Percentiles rank a stretch among this genome's conserved stretches.
These are phyloP conservation scores for Euclidium syriacum DNA, from an alignment of 345 rosid species.

Conservation along the genomic window DNA sequence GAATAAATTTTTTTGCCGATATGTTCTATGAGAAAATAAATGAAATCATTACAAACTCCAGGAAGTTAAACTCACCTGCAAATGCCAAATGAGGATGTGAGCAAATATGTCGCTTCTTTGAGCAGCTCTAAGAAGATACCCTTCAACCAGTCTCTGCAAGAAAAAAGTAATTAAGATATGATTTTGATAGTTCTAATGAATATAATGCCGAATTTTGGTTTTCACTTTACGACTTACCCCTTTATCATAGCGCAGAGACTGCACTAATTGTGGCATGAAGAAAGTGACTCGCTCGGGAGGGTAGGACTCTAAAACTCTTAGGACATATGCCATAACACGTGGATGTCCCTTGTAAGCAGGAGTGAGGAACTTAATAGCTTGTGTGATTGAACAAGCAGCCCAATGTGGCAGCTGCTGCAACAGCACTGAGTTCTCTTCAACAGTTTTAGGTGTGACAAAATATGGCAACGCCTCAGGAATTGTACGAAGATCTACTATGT, in stretches of 20 bases:
- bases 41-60: constrained; percentile 15
- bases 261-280: constrained; percentile 99
- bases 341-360: constrained; percentile 96
- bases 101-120: constrained; percentile 96
- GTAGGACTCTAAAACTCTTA: constrained; percentile 95
- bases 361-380: constrained; percentile 92
- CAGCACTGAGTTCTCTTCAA: constrained; percentile 88
- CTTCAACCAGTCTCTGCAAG: constrained; percentile 88
- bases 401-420: constrained; percentile 99
- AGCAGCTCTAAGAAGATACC: constrained; percentile 95
- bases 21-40: constrained; percentile 4
- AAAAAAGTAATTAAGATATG: background rate
- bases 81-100: constrained; percentile 96
- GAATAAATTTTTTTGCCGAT: constrained; percentile 9
- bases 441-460: constrained; percentile 91
- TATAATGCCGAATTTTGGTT: background rate
- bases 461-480: constrained; percentile 97
- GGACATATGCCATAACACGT: constrained; percentile 98
- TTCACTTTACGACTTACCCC: constrained; percentile 46
- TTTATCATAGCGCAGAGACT: constrained; percentile 86
- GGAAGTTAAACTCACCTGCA: constrained; percentile 56
- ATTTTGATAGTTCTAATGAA: background rate
- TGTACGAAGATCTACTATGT: constrained; percentile 68
- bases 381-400: constrained; percentile 97
- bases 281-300: constrained; percentile 96